Evolutionary conservation across 129 eudicot species (phyloP).

Genomic region (Mikania micrantha): DNA sequence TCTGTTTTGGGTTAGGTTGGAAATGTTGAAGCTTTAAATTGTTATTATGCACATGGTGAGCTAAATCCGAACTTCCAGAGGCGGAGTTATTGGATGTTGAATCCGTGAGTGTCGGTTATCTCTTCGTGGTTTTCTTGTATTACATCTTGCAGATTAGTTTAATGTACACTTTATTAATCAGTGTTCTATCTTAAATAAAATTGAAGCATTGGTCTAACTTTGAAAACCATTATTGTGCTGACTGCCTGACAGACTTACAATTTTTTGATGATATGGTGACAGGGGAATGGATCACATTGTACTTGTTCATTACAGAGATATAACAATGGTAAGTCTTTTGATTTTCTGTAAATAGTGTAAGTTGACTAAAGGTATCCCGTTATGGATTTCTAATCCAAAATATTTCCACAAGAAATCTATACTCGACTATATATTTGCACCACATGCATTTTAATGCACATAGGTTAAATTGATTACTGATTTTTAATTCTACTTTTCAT

Average conservation of each 20-base stretch:
- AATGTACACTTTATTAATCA: background rate
- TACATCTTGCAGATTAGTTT: conserved; percentile 1
- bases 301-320: conserved; percentile 97
- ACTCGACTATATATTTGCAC: background rate
- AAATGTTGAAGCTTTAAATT: conserved; percentile 81
- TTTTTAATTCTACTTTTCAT: background rate
- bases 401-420: background rate
- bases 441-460: background rate
- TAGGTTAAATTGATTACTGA: background rate
- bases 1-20: conserved; percentile 62
- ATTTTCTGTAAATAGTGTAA: background rate
- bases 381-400: background rate
- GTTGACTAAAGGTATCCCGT: background rate
- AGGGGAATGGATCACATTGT: conserved; percentile 95
- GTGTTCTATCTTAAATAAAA: background rate
- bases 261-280: conserved; percentile 18
- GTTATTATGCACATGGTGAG: conserved; percentile 97
- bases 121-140: background rate
- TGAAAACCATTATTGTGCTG: background rate
- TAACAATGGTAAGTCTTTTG: conserved; percentile 50
- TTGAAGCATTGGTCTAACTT: background rate
- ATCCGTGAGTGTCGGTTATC: conserved; percentile 56
- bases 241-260: conserved; percentile 18
- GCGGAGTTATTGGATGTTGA: conserved; percentile 98
- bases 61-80: conserved; percentile 73